Percentiles rank a stretch among this genome's conserved stretches.
These are phyloP conservation scores for Aspergillus sp. DNA, from an alignment of 2,329 filamentous ascomycete genomes.

Conservation along the genomic window DNA sequence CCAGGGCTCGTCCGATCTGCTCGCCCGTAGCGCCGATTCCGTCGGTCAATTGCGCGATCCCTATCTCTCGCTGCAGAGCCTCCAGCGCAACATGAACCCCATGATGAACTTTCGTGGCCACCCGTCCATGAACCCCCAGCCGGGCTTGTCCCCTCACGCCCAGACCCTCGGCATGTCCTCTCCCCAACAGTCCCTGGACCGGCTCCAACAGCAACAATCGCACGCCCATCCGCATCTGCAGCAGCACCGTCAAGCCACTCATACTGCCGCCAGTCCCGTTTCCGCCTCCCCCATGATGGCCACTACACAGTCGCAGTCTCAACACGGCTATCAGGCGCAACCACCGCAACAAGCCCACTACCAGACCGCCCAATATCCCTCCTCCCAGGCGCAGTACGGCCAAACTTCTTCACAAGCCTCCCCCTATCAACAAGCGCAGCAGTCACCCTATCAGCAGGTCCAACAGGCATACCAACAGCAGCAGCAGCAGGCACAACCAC, in stretches of 20 bases:
- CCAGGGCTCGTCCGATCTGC: slow-evolving; percentile 27
- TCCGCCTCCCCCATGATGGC: slow-evolving; percentile 20
- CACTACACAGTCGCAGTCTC: slow-evolving; percentile 15
- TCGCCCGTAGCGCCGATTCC: slow-evolving; percentile 26
- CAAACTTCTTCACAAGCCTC: slow-evolving; percentile 17
- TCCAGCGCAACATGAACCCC: slow-evolving; percentile 29
- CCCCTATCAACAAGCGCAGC: slow-evolving; percentile 17
- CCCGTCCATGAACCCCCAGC: slow-evolving; percentile 24
- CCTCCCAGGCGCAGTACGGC: slow-evolving; percentile 13
- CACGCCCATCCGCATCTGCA: slow-evolving; percentile 17
- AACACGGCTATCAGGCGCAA: slow-evolving; percentile 6
- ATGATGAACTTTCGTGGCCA: slow-evolving; percentile 30
- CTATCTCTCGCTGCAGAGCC: slow-evolving; percentile 25
- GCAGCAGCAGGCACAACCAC: slow-evolving; percentile 14
- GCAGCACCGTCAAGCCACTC: background rate
- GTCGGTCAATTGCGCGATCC: slow-evolving; percentile 24
- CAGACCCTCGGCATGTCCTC: slow-evolving; percentile 29
- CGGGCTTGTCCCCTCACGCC: slow-evolving; percentile 25
- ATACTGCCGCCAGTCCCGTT: slow-evolving; percentile 10
- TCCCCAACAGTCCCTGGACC: slow-evolving; percentile 30
- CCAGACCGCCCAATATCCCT: slow-evolving; percentile 7
- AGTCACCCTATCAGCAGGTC: slow-evolving; percentile 15
- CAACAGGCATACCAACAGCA: slow-evolving; percentile 15
- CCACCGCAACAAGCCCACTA: slow-evolving; percentile 9
- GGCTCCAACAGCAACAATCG: slow-evolving; percentile 27